Percentiles rank a stretch among this genome's conserved stretches.
Evolutionary conservation across 2,329 filamentous ascomycete species (phyloP).

Genomic region (Curvularia sp.): DNA sequence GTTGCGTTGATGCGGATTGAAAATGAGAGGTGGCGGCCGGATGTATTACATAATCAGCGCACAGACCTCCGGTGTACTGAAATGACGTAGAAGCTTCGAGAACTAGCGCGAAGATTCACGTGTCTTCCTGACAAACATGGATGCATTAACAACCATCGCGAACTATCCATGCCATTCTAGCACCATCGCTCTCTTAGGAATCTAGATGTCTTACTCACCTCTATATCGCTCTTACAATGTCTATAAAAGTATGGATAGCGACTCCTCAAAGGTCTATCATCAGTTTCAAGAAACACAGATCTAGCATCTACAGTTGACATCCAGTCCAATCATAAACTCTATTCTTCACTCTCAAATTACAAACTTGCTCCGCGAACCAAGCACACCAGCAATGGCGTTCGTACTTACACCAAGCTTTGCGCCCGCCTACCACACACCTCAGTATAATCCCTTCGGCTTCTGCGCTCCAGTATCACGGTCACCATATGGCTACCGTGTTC

Average conservation of each 20-base stretch:
- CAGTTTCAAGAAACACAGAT: constrained; percentile 35
- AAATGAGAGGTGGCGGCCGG: not conserved
- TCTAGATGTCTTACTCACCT: constrained; percentile 42
- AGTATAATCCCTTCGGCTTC: constrained; percentile 40
- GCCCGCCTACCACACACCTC: constrained; percentile 40
- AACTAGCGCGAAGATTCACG: constrained; percentile 33
- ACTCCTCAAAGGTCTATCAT: constrained; percentile 33
- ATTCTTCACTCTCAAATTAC: constrained; percentile 13
- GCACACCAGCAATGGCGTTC: constrained; percentile 41
- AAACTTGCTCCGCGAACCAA: constrained; percentile 10
- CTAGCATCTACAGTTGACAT: constrained; percentile 29
- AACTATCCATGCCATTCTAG: constrained; percentile 36
- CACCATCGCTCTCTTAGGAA: constrained; percentile 38
- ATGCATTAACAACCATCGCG: constrained; percentile 37
- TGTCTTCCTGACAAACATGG: constrained; percentile 31
- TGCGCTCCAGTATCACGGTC: constrained; percentile 34
- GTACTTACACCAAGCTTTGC: constrained; percentile 44
- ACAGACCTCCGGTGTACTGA: constrained; percentile 9
- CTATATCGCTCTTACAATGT: constrained; percentile 34
- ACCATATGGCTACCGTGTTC: constrained; percentile 28
- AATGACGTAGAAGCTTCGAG: constrained; percentile 34
- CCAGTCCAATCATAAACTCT: constrained; percentile 22
- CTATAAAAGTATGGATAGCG: constrained; percentile 40
- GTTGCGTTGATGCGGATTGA: not conserved
- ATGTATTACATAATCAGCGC: constrained; percentile 32